A percentile compares a stretch with the other conserved stretches of the same genome.
These are phyloP conservation scores for Pulicaria dysenterica DNA, from an alignment of 129 eudicot species.

Conservation along the genomic window DNA sequence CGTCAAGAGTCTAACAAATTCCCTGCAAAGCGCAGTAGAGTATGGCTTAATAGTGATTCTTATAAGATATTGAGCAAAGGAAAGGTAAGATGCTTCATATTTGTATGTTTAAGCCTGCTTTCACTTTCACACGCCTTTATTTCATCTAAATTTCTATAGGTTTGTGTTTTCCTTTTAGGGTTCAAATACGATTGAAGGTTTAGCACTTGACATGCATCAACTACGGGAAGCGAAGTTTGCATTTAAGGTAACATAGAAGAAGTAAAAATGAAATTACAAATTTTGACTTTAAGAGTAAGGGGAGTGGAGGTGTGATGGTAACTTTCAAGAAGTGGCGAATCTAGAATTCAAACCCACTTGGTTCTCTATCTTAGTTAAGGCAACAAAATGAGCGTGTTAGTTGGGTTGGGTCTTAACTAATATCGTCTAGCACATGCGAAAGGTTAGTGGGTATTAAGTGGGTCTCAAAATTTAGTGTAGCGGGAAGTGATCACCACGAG, in stretches of 20 bases:
- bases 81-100: slow-evolving; percentile 2
- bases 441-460: no score
- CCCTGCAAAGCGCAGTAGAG: slow-evolving; percentile 24
- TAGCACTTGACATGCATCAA: not conserved
- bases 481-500: no score
- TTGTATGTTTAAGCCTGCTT: not conserved
- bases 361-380: no score
- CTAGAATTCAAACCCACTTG: no score
- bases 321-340: no score
- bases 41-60: slow-evolving; percentile 22
- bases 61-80: slow-evolving; percentile 6
- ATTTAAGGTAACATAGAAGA: not conserved
- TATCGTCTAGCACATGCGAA: no score
- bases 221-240: not conserved
- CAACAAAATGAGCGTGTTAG: no score
- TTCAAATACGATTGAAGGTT: not conserved
- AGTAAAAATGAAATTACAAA: no score
- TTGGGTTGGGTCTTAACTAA: no score
- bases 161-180: not conserved
- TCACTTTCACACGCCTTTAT: not conserved
- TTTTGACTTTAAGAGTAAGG: no score
- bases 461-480: no score
- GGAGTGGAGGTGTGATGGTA: no score
- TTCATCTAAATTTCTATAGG: not conserved
- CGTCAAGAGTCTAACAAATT: slow-evolving; percentile 11